Percentiles rank a stretch among this genome's conserved stretches.
These are phyloP conservation scores for Melampsora larici-populina DNA, from an alignment of 1,284 basidiomycete genomes.

Conservation along the genomic window DNA sequence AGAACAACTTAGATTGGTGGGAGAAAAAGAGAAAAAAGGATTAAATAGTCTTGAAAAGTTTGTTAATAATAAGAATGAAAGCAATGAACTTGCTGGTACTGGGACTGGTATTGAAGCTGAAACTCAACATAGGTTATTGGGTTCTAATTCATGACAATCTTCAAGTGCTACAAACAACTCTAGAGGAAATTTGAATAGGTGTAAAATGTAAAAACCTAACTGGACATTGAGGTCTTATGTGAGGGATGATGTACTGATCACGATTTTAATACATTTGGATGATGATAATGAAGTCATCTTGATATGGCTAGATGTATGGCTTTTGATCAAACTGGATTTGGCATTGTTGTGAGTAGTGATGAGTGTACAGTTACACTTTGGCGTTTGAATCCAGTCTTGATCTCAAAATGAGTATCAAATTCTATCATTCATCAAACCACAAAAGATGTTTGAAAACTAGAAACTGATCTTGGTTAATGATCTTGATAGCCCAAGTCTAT, in stretches of 20 bases:
- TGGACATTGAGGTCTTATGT: slow-evolving; percentile 74
- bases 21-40: slow-evolving; percentile 36
- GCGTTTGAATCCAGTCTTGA: slow-evolving; percentile 60
- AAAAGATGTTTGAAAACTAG: slow-evolving; percentile 25
- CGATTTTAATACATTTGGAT: background rate
- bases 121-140: too few species aligned
- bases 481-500: slow-evolving; percentile 46
- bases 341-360: slow-evolving; percentile 84
- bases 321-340: slow-evolving; percentile 77
- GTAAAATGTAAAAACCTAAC: slow-evolving; percentile 67
- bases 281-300: slow-evolving; percentile 65
- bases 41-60: slow-evolving; percentile 47
- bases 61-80: slow-evolving; percentile 38
- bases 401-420: slow-evolving; percentile 42
- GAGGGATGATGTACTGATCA: background rate
- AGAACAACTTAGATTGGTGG: slow-evolving; percentile 58
- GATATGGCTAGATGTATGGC: slow-evolving; percentile 85
- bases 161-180: background rate
- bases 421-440: slow-evolving; percentile 33
- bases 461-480: slow-evolving; percentile 44
- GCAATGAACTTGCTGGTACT: slow-evolving; percentile 49
- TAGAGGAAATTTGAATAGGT: slow-evolving; percentile 58
- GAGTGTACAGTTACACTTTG: slow-evolving; percentile 95
- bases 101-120: background rate
- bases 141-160: too few species aligned